Evolutionary conservation across 306 rosid genomes (phyloP).

Genomic region (Morella rubra): DNA sequence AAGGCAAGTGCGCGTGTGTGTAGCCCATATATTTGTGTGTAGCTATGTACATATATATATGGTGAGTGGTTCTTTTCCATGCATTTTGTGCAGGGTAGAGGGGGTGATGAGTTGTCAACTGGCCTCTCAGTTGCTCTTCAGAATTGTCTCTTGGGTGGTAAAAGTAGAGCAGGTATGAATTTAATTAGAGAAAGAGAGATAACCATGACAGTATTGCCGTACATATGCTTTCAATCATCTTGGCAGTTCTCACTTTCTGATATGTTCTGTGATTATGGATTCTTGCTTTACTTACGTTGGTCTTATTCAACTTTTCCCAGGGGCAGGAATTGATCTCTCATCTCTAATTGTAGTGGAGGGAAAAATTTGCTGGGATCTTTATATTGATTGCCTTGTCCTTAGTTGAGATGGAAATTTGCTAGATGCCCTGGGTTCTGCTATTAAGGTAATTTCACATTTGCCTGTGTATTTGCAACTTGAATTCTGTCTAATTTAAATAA

Average conservation of each 20-base stretch:
- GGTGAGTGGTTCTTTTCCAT: background rate
- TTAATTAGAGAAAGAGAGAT: slow-evolving; percentile 15
- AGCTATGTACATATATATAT: background rate
- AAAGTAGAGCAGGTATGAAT: slow-evolving; percentile 70
- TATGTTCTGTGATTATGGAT: slow-evolving; percentile 8
- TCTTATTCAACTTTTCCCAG: slow-evolving; percentile 32
- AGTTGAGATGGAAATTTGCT: slow-evolving; percentile 86
- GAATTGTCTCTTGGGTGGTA: slow-evolving; percentile 71
- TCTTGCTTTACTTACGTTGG: slow-evolving; percentile 1
- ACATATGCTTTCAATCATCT: slow-evolving; percentile 14
- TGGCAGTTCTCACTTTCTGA: background rate
- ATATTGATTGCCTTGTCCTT: slow-evolving; percentile 81
- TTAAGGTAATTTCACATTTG: slow-evolving; percentile 56
- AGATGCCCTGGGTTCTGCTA: slow-evolving; percentile 84
- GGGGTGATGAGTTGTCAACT: slow-evolving; percentile 63
- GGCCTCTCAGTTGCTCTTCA: slow-evolving; percentile 72
- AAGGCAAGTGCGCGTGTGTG: no score
- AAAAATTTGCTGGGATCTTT: slow-evolving; percentile 92
- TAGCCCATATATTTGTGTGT: background rate
- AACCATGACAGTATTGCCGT: no score
- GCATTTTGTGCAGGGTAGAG: slow-evolving; percentile 57
- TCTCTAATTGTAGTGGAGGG: slow-evolving; percentile 70
- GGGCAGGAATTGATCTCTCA: slow-evolving; percentile 82
- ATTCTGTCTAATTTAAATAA: background rate
- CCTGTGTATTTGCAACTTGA: background rate